Percentiles rank a stretch among this genome's conserved stretches.
Evolutionary conservation across 257 asterid species (phyloP).

Genomic region (Solanum bulbocastanum): DNA sequence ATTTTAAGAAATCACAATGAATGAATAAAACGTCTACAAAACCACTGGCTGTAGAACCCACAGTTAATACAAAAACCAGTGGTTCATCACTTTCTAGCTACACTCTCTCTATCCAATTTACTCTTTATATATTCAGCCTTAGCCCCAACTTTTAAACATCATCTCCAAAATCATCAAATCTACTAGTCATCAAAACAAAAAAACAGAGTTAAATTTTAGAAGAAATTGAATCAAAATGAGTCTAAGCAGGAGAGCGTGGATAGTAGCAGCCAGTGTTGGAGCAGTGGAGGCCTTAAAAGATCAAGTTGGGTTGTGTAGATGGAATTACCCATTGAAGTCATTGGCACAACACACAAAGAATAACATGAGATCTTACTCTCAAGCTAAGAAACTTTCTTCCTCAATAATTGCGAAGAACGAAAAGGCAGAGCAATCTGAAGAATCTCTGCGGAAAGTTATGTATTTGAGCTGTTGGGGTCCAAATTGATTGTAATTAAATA

Average conservation of each 20-base stretch:
- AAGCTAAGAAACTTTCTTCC: constrained; percentile 7
- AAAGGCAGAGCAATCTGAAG: constrained; percentile 1
- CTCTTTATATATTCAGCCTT: not conserved
- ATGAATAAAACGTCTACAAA: not conserved
- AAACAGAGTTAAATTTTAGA: not conserved
- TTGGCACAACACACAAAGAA: constrained; percentile 5
- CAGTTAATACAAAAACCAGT: not conserved
- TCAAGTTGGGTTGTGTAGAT: constrained; percentile 12
- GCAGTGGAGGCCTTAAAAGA: constrained; percentile 18
- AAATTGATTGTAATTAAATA: not conserved
- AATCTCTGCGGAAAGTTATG: constrained; percentile 17
- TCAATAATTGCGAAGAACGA: not conserved
- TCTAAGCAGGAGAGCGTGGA: constrained; percentile 15
- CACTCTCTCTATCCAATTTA: not conserved
- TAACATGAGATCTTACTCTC: not conserved
- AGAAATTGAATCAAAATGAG: constrained; percentile 8
- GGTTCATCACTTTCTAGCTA: not conserved
- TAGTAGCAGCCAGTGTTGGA: constrained; percentile 13
- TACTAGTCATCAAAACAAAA: not conserved
- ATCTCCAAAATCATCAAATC: not conserved
- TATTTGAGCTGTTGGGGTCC: constrained; percentile 30
- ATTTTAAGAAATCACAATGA: not conserved
- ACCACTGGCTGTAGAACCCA: not conserved
- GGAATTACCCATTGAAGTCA: constrained; percentile 5
- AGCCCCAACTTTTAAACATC: not conserved